Evolutionary conservation across 208 protist genomes (phyloP).

Genomic region (Endotrypanum monterogeii): DNA sequence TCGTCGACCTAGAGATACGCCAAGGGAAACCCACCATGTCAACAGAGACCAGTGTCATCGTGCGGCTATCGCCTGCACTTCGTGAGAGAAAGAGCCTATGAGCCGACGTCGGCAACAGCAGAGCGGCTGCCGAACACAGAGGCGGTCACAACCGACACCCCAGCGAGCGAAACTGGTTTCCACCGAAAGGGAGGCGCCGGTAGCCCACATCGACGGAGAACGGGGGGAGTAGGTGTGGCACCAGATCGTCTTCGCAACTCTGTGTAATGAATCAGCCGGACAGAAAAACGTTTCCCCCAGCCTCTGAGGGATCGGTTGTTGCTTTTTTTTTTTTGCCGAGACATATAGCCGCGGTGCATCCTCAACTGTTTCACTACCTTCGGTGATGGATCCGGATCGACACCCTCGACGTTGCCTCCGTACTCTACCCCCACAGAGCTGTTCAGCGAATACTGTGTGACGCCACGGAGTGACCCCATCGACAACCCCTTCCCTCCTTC

Average conservation of each 20-base stretch:
- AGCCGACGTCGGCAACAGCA: conserved; percentile 94
- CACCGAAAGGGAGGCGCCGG: conserved; percentile 97
- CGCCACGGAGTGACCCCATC: conserved; percentile 97
- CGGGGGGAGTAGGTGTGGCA: no score
- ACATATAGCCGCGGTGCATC: conserved; percentile 94
- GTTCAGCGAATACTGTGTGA: conserved; percentile 96
- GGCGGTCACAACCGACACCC: conserved; percentile 63
- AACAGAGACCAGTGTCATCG: conserved; percentile 98
- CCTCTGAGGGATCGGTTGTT: no score
- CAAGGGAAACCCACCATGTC: conserved; percentile 97
- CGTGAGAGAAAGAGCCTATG: conserved; percentile 97
- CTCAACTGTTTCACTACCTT: conserved; percentile 95
- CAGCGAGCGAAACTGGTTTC: conserved; percentile 95
- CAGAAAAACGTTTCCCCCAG: no score
- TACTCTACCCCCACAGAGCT: conserved; percentile 93
- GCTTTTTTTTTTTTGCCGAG: no score
- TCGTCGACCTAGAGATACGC: conserved; percentile 16
- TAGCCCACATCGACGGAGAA: conserved; percentile 95
- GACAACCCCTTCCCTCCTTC: conserved; percentile 98
- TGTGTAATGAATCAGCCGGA: conserved; percentile 71
- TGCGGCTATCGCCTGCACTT: conserved; percentile 96
- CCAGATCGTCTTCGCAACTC: conserved; percentile 70
- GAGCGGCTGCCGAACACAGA: conserved; percentile 51
- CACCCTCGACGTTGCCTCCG: conserved; percentile 64
- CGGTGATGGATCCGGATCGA: conserved; percentile 92